Conservation (phyloP, 768 basidiomycete genomes). For the Lentinula edodes region DNA sequence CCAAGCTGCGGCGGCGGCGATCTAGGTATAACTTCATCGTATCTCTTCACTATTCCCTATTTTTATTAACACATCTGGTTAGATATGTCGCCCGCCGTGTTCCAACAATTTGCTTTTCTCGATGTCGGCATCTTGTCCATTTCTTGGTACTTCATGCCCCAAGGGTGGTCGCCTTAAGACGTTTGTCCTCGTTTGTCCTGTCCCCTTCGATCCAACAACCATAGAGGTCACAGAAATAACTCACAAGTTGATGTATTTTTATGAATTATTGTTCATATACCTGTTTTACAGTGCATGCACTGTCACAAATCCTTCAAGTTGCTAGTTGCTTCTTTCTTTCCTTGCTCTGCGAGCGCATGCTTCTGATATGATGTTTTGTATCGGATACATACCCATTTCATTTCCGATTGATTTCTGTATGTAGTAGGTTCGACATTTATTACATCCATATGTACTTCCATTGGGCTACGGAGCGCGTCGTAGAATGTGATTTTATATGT, state of each 20-base stretch:
- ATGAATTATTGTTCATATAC: not conserved
- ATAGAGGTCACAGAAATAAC: conserved; percentile 29
- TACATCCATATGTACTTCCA: not conserved
- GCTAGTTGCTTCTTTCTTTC: not conserved
- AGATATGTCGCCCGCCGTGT: conserved; percentile 6
- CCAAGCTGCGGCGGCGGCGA: not conserved
- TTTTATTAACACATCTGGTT: not conserved
- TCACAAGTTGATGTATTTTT: conserved; percentile 16
- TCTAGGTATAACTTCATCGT: conserved; percentile 5
- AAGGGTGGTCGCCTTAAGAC: not conserved
- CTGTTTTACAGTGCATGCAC: not conserved
- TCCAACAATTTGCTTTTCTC: not conserved
- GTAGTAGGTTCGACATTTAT: not conserved
- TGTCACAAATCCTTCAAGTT: not conserved
- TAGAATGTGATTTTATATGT: too few species aligned
- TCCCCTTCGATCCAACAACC: not conserved
- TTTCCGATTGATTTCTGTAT: not conserved
- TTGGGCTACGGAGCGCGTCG: too few species aligned
- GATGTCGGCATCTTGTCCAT: not conserved
- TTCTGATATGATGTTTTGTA: not conserved
- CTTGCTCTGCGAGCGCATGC: not conserved
- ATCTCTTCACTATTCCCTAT: not conserved
- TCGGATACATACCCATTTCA: not conserved
- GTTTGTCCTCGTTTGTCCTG: not conserved
- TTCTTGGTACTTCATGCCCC: not conserved